These are phyloP conservation scores for Sistotremastrum suecicum DNA, from an alignment of 768 basidiomycete species.

Conservation along the genomic window DNA sequence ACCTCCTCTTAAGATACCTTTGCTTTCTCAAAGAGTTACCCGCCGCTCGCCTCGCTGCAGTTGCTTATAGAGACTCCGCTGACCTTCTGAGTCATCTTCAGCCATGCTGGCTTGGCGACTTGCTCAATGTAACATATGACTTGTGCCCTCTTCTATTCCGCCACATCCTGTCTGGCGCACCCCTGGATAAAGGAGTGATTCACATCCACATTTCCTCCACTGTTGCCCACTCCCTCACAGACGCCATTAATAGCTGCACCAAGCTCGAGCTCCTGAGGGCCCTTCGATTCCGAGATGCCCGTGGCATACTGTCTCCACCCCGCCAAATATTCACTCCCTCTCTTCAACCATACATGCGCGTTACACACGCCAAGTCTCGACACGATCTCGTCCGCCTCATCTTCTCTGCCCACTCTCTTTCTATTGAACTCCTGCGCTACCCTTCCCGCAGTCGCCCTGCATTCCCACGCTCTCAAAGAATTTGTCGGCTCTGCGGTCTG, in stretches of 20 bases:
- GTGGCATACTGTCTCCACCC: not conserved
- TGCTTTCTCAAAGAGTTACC: conserved; percentile 4
- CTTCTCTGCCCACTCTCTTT: conserved; percentile 7
- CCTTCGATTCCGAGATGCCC: not conserved
- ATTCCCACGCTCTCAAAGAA: not conserved
- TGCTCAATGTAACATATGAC: too few species aligned
- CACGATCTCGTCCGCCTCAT: conserved; percentile 6
- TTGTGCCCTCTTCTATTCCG: too few species aligned
- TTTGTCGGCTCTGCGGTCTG: conserved; percentile 4
- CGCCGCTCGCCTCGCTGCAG: not conserved
- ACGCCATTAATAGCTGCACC: not conserved
- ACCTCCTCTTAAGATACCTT: conserved; percentile 10
- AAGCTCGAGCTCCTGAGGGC: conserved; percentile 3
- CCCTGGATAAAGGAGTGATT: too few species aligned
- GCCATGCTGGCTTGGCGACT: too few species aligned
- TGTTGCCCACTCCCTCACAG: conserved; percentile 1
- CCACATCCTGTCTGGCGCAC: too few species aligned
- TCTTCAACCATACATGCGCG: conserved; percentile 3
- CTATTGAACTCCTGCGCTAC: conserved; percentile 7
- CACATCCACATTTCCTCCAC: too few species aligned
- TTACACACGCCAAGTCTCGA: conserved; percentile 1
- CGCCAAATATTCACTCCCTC: not conserved
- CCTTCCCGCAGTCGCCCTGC: not conserved
- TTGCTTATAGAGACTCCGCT: not conserved
- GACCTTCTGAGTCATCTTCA: too few species aligned